Evolutionary conservation across 257 asterid species (phyloP), one percentile per base, ranked within the genome.

Genomic region (Striga asiatica): DNA sequence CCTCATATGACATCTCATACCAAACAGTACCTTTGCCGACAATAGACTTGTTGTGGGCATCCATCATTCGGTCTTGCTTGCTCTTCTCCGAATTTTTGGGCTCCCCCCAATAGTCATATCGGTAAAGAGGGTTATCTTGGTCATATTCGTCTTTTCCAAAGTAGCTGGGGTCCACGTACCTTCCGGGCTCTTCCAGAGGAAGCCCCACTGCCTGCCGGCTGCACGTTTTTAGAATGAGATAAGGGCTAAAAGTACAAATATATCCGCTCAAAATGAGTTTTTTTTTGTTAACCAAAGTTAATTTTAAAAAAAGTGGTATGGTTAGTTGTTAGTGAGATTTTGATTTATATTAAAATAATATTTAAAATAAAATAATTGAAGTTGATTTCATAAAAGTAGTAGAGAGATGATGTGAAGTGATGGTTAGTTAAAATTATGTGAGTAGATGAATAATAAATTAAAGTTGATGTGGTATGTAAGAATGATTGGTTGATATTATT

Each of bases 31-130:
- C 96, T 46, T 84, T 91, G 11, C 98, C 98, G 20, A 91, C 83
- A 4, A 91, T 84, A 24, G 94, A 76, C 76, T 81, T 91, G 76
- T 91, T 91, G 80, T 91, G 96, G 23, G 89, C 88, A 48, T 89
- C 95, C 0, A 78, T 79, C 74, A 78, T 62, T 35, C 96, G 83
- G 16, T 79, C 94, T 67, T 86, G 95, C 79, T 80, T 86, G 70
- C 95, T 89, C 82, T 79, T 83, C 56, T 91, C 98, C 0, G 98
- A 91, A 71, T 91, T 91, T 85, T 91, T 91, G 25, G 98, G 98
- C 60, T 91, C 98, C 2, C 98, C 98, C 98, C 98, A 91, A 76
- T 91, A 91, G 71, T 91, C 98, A 14, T 81, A 87, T 14, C 94
- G 94, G 34, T 86, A 91, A 55, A 91, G 58, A 5, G 95, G 78